Base-by-base conservation (phyloP, 2,329 filamentous ascomycete genomes). In the Aspergillus nomiae region DNA sequence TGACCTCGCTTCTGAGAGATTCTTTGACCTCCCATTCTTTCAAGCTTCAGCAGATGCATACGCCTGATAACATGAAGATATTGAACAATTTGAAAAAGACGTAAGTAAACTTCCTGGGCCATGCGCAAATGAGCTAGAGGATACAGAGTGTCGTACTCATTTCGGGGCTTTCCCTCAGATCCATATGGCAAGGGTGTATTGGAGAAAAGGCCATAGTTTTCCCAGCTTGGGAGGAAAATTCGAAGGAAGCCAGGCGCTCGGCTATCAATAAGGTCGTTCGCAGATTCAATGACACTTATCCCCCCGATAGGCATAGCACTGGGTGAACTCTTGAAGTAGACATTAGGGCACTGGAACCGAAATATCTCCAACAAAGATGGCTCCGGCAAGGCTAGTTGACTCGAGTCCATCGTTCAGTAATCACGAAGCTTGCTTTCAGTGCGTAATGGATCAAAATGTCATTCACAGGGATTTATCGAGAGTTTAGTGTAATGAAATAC, bases 351-450 rank as follows among this genome's bases (percentile, higher is more conserved):
- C 36, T 28, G 54, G 24, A 41, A 56, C 34, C 54, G 54, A 28
- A 56, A 56, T 45, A 56, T 43, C 19, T 56, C 54, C 24, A 56
- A 43, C 19, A 56, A 38, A 26, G 54, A 56, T 56, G 34, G 54
- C 21, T 21, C 54, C 30, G 54, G 54, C 34, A 43, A 38, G 30
- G 34, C 54, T 36, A 9, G 34, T 56, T 56, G 30, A 56, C 21
- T 56, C 34, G 32, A 28, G 26, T 28, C 24, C 34, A 38, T 56
- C 28, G 54, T 56, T 41, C 16, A 56, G 41, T 46, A 28, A 30
- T 56, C 26, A 26, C 45, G 34, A 38, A 56, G 54, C 34, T 43
- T n/a, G 32, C 21, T 28, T 26, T 28, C 36, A n/a, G 36, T 56
- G 34, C 16, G 26, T 36, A 28, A 43, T 56, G 14, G 28, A n/a